These are phyloP conservation scores for Oidium heveae DNA, from an alignment of 2,329 filamentous ascomycete genomes.

Conservation along the genomic window DNA sequence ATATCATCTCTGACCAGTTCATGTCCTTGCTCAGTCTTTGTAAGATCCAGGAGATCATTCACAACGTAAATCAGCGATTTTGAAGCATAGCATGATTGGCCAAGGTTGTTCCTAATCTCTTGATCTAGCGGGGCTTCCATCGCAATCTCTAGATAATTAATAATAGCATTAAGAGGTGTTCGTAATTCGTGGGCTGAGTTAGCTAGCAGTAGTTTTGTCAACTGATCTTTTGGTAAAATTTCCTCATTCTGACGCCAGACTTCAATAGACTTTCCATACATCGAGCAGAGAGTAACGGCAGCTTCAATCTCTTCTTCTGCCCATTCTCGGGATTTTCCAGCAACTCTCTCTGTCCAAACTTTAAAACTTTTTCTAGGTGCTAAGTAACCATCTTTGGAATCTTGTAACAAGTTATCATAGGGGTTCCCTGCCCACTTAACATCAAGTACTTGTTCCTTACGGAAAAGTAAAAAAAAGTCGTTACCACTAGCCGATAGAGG, in stretches of 20 bases:
- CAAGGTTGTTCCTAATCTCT: slow-evolving; percentile 85
- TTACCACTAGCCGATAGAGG: slow-evolving; percentile 49
- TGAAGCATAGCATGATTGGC: slow-evolving; percentile 84
- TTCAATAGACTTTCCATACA: slow-evolving; percentile 70
- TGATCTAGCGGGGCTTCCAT: slow-evolving; percentile 71
- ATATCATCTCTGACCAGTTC: slow-evolving; percentile 85
- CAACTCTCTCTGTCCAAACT: slow-evolving; percentile 54
- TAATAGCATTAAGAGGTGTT: slow-evolving; percentile 83
- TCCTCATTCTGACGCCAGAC: slow-evolving; percentile 83
- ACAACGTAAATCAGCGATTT: slow-evolving; percentile 78
- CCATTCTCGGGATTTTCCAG: slow-evolving; percentile 72
- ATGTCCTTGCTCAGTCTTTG: slow-evolving; percentile 90
- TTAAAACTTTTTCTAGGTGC: slow-evolving; percentile 63
- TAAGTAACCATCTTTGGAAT: slow-evolving; percentile 47
- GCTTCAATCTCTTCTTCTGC: slow-evolving; percentile 74
- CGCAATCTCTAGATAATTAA: slow-evolving; percentile 87
- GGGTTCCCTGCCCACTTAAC: slow-evolving; percentile 65
- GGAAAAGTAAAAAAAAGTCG: slow-evolving; percentile 81
- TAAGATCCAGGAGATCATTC: slow-evolving; percentile 87
- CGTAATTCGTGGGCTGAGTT: slow-evolving; percentile 98
- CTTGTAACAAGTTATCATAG: slow-evolving; percentile 50
- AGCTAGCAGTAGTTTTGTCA: slow-evolving; percentile 54
- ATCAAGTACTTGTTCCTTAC: slow-evolving; percentile 46
- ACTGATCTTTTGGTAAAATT: slow-evolving; percentile 54
- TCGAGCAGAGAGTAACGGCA: slow-evolving; percentile 61